Base-by-base conservation (phyloP, 768 basidiomycete species). In the Trichaptum fuscoviolaceum region DNA sequence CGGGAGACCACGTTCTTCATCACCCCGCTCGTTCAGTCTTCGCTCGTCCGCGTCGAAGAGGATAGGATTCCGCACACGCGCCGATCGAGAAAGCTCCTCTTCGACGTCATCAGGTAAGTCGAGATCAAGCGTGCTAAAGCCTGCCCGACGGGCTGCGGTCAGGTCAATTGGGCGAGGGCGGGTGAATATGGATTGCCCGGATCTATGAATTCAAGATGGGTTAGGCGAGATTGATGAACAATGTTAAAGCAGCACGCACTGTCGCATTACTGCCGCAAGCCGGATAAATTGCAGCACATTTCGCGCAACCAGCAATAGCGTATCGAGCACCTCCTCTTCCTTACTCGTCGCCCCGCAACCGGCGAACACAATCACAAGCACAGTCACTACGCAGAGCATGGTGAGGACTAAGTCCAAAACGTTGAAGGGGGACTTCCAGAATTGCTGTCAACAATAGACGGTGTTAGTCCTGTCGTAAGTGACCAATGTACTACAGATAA, bases 361-460 rank as follows among this genome's bases (percentile, higher is more conserved):
- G n/a, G 91, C 89, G 74, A 95, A 93, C 64, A 91, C 87, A 61
- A 99, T 86, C 23, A 99, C 87, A 35, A 96, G 81, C 61, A 99
- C 79, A 7, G 97, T 99, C 66, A 98, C 75, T 4, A 87, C 89
- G 74, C 96, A 99, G 78, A 99, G 93, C 30, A 85, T 70, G 1
- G 97, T 99, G 58, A 99, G 83, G 63, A 92, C 84, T 18, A 97
- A 83, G 75, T 98, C 96, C 71, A 96, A 82, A 35, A 93, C 80
- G 74, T 98, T 98, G 79, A 93, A 95, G 12, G 89, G 88, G n/a
- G 93, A 92, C 75, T 86, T 91, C 93, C 93, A 96, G 81, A 97
- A 97, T 93, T 95, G 92, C 95, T 96, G 74, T 57, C 64, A 66
- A 64, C 61, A 63, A n/a, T n/a, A 63, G 34, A 7, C 5, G 20